Evolutionary conservation across 148 eudicot species (phyloP).

Genomic region (Rhododendron henanense): DNA sequence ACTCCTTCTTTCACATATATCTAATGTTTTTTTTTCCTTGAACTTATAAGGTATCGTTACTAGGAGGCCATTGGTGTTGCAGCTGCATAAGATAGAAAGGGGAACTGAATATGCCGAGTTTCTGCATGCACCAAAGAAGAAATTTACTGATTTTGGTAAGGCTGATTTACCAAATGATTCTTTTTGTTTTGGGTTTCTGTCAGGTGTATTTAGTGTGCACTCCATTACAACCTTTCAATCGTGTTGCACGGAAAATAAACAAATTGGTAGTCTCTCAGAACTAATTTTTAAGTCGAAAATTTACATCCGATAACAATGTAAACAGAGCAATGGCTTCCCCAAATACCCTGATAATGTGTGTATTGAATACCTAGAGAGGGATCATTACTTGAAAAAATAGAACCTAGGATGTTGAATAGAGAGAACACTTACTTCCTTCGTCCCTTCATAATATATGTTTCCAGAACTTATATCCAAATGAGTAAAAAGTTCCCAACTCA

Average conservation of each 20-base stretch:
- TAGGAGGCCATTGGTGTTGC: conserved; percentile 90
- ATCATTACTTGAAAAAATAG: background rate
- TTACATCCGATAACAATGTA: background rate
- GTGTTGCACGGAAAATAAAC: background rate
- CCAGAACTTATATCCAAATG: background rate
- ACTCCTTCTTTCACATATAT: background rate
- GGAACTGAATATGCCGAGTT: conserved; percentile 92
- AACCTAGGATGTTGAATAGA: background rate
- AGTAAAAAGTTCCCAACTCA: background rate
- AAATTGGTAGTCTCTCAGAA: background rate
- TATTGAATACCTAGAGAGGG: background rate
- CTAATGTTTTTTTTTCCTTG: background rate
- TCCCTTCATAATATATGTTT: background rate
- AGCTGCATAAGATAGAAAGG: conserved; percentile 81
- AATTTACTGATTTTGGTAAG: conserved; percentile 75
- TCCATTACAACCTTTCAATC: background rate
- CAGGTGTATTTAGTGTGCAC: background rate
- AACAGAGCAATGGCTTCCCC: background rate
- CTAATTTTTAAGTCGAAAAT: background rate
- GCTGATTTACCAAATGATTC: background rate
- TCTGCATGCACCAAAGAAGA: conserved; percentile 83
- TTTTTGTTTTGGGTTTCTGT: background rate
- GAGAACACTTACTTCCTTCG: background rate
- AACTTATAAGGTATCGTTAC: conserved; percentile 78
- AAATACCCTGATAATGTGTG: background rate